phyloP scores from a whole-genome alignment of 768 basidiomycete species.

The Zangia roseola region DNA sequence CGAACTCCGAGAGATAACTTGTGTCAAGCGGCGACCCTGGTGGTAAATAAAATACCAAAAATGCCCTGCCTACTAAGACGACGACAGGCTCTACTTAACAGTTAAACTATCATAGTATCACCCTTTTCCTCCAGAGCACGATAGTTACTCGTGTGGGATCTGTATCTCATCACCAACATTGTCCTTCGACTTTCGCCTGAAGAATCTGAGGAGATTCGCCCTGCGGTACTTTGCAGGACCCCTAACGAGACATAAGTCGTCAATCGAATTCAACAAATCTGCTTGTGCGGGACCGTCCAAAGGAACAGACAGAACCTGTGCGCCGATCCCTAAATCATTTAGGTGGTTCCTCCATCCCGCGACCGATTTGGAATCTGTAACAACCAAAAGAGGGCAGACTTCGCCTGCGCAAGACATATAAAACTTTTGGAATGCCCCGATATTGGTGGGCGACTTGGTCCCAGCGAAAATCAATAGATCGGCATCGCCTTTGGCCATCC shows the following conservation, averaged over 20 bases:
- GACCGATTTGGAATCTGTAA: conserved; percentile 11
- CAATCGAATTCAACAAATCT: conserved; percentile 10
- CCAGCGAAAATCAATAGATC: conserved; percentile 26
- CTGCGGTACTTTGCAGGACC: conserved; percentile 17
- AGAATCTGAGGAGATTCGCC: conserved; percentile 13
- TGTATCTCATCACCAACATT: neutral
- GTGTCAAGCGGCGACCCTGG: too few relatives aligned
- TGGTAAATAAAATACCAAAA: too few relatives aligned
- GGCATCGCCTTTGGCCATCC: conserved; percentile 20
- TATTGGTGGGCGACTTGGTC: conserved; percentile 8
- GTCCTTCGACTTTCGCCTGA: conserved; percentile 13
- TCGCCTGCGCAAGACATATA: conserved; percentile 22
- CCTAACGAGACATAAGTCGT: conserved; percentile 26
- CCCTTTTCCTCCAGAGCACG: neutral
- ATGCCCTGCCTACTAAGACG: too few relatives aligned
- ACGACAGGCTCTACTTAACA: too few relatives aligned
- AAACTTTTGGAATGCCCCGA: conserved; percentile 8
- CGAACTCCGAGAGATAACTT: too few relatives aligned
- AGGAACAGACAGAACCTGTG: conserved; percentile 12
- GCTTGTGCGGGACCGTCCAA: neutral
- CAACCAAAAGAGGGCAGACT: conserved; percentile 23
- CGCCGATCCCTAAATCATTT: conserved; percentile 9
- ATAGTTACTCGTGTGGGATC: neutral
- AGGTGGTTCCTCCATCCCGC: conserved; percentile 13
- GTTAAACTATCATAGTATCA: too few relatives aligned